phyloP scores from a whole-genome alignment of 306 rosid species.

The Prinsepia uniflora region DNA sequence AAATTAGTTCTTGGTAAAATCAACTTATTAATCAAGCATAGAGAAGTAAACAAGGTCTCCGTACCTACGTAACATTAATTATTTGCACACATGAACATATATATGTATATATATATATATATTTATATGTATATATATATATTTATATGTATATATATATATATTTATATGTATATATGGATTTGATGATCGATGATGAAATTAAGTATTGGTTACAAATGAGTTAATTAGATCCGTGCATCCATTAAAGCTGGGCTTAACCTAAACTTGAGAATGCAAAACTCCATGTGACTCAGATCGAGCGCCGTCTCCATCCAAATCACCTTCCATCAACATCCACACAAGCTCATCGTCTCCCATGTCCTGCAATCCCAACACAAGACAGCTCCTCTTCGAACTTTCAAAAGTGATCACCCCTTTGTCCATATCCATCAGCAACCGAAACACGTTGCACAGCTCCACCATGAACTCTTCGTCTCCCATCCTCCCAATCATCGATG shows the following conservation, averaged over 20 bases:
- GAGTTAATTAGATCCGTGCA: neutral
- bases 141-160: too few relatives aligned
- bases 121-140: too few relatives aligned
- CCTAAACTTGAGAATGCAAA: conserved; percentile 74
- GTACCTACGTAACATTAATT: too few relatives aligned
- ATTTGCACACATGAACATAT: too few relatives aligned
- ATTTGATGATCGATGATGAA: neutral
- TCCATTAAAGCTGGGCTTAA: conserved; percentile 54
- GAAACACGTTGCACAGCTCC: conserved; percentile 57
- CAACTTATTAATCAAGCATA: too few relatives aligned
- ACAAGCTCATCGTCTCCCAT: conserved; percentile 52
- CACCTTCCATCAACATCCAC: conserved; percentile 66
- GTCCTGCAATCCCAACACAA: conserved; percentile 44
- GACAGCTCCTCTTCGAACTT: conserved; percentile 53
- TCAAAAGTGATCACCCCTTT: conserved; percentile 67
- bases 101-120: too few relatives aligned
- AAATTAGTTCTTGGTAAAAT: too few relatives aligned
- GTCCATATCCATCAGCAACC: conserved; percentile 58
- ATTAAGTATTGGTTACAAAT: neutral
- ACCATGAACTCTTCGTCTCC: conserved; percentile 55
- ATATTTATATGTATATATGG: too few relatives aligned
- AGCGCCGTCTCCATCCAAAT: conserved; percentile 73
- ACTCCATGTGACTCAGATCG: conserved; percentile 55
- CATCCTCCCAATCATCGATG: conserved; percentile 51
- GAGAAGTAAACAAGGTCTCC: too few relatives aligned